Percentiles rank a stretch among this genome's conserved stretches.
Evolutionary conservation across 2,329 filamentous ascomycete species (phyloP).

Genomic region (Aureobasidium sp.): DNA sequence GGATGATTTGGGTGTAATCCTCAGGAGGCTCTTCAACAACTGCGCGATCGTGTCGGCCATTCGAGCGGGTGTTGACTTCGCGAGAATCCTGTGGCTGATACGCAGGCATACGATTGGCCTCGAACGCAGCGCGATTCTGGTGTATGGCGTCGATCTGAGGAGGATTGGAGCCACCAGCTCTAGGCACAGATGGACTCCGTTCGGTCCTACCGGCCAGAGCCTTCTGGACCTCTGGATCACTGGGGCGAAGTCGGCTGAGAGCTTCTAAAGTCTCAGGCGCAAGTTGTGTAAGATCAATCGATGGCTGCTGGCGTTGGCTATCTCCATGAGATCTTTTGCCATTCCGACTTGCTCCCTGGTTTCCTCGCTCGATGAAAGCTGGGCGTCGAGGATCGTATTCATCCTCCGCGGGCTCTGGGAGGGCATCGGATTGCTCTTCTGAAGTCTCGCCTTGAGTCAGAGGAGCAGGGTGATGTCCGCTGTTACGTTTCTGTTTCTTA

Average conservation of each 20-base stretch:
- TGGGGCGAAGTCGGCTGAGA: background rate
- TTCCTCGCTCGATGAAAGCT: slow-evolving; percentile 3
- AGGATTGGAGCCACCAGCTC: background rate
- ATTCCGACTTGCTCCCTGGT: background rate
- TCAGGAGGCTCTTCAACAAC: background rate
- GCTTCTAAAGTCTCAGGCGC: slow-evolving; percentile 9
- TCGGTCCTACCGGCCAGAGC: background rate
- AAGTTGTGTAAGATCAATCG: slow-evolving; percentile 8
- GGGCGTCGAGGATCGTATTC: slow-evolving; percentile 42
- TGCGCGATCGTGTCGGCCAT: slow-evolving; percentile 1
- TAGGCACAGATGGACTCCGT: slow-evolving; percentile 1
- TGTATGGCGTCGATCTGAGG: background rate
- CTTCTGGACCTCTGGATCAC: background rate
- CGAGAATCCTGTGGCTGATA: background rate
- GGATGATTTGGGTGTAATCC: slow-evolving; percentile 10
- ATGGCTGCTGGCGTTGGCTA: background rate
- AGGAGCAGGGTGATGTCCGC: slow-evolving; percentile 8
- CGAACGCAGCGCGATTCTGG: background rate
- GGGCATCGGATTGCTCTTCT: slow-evolving; percentile 19
- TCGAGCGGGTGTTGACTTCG: background rate
- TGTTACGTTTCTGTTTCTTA: slow-evolving; percentile 25
- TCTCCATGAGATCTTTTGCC: background rate
- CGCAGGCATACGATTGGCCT: background rate
- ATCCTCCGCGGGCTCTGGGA: slow-evolving; percentile 33
- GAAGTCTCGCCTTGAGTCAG: background rate